phyloP scores from a whole-genome alignment of 129 eudicot genomes.

The Helianthus tuberosus region DNA sequence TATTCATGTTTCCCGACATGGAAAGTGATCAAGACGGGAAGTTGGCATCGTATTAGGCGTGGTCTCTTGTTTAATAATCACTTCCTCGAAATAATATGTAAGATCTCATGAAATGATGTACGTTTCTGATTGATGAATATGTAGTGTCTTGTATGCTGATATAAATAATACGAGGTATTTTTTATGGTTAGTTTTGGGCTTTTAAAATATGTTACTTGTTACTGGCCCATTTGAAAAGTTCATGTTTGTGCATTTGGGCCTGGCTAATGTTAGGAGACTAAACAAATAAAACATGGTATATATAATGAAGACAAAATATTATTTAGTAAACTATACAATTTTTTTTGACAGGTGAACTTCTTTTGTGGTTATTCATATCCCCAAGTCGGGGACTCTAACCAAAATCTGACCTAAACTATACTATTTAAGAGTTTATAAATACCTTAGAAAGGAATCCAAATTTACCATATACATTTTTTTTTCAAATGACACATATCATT shows the following conservation, averaged over 20 bases:
- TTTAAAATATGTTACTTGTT: neutral
- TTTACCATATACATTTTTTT: no score
- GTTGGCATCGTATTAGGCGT: constrained; percentile 15
- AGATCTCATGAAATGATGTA: neutral
- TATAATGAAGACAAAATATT: no score
- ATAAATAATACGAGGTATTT: neutral
- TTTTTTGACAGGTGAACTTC: no score
- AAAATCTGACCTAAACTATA: no score
- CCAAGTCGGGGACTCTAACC: no score
- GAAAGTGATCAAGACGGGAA: constrained; percentile 6
- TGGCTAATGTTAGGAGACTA: neutral
- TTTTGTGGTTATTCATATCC: no score
- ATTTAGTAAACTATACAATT: no score
- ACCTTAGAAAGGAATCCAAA: no score
- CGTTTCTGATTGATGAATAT: neutral
- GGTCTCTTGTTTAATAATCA: constrained; percentile 10
- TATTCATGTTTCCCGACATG: constrained; percentile 18
- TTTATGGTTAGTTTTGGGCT: neutral
- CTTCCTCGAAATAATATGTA: constrained; percentile 10
- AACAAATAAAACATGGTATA: no score
- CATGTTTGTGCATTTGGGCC: neutral
- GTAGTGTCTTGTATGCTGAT: neutral
- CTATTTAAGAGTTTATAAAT: no score
- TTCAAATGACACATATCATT: no score
- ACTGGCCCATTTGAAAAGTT: neutral